phyloP scores from a whole-genome alignment of 2,329 filamentous ascomycete genomes.

The Botryotinia narcissicola region DNA sequence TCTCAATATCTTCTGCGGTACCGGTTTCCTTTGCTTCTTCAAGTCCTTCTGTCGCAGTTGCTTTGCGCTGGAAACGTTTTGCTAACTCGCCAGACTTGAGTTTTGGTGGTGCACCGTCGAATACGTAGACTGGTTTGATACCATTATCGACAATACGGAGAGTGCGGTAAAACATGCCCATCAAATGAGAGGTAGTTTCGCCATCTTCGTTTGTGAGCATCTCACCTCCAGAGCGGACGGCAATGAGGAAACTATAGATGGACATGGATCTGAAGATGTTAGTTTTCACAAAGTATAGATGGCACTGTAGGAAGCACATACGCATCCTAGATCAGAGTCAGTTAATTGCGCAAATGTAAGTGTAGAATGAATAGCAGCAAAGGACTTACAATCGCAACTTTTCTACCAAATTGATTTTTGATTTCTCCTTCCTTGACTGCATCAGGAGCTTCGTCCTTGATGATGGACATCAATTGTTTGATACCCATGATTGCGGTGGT shows the following conservation, averaged over 20 bases:
- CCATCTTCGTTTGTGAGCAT: slow-evolving; percentile 93
- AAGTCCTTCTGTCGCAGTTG: slow-evolving; percentile 82
- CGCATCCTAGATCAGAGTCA: slow-evolving; percentile 52
- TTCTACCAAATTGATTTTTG: slow-evolving; percentile 97
- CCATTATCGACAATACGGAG: slow-evolving; percentile 97
- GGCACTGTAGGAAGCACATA: slow-evolving; percentile 38
- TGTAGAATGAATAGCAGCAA: slow-evolving; percentile 1
- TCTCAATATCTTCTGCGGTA: slow-evolving; percentile 96
- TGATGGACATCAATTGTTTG: slow-evolving; percentile 74
- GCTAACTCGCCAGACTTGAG: slow-evolving; percentile 96
- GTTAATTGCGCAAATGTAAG: slow-evolving; percentile 14
- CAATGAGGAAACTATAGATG: slow-evolving; percentile 98
- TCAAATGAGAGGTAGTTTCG: slow-evolving; percentile 95
- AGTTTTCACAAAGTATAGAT: slow-evolving; percentile 17
- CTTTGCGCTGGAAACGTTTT: slow-evolving; percentile 92
- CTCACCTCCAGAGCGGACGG: slow-evolving; percentile 93
- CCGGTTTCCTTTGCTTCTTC: slow-evolving; percentile 97
- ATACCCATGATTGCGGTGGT: slow-evolving; percentile 53
- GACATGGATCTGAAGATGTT: slow-evolving; percentile 77
- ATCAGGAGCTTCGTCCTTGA: slow-evolving; percentile 91
- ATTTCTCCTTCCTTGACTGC: slow-evolving; percentile 96
- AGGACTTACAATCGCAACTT: slow-evolving; percentile 84
- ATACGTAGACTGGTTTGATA: slow-evolving; percentile 97
- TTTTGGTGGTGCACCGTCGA: slow-evolving; percentile 94
- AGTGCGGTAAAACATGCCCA: slow-evolving; percentile 99